These are phyloP conservation scores for Vitis vinifera DNA, from an alignment of 164 flowering plant species.

Conservation along the genomic window ASM3070453v1 NC_081822.1:9400501-9401000, in stretches of 20 bases:
- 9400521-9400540: not conserved
- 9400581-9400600: not conserved
- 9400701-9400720: constrained; percentile 31
- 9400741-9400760: too few relatives aligned
- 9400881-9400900: constrained; percentile 35
- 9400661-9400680: constrained; percentile 11
- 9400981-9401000: constrained; percentile 51
- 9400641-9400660: constrained; percentile 25
- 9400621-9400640: constrained; percentile 9
- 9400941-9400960: constrained; percentile 30
- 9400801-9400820: too few relatives aligned
- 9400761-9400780: too few relatives aligned
- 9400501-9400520: too few relatives aligned
- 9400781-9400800: too few relatives aligned
- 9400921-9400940: constrained; percentile 19
- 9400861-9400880: too few relatives aligned
- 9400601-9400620: not conserved
- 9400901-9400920: constrained; percentile 40
- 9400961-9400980: constrained; percentile 57
- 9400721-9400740: constrained; percentile 10
- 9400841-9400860: too few relatives aligned
- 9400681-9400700: constrained; percentile 33
- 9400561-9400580: constrained; percentile 26
- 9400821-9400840: too few relatives aligned
- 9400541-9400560: constrained; percentile 20